Evolutionary conservation across 345 rosid genomes (phyloP).

Genomic region (Hypericum androsaemum): DNA sequence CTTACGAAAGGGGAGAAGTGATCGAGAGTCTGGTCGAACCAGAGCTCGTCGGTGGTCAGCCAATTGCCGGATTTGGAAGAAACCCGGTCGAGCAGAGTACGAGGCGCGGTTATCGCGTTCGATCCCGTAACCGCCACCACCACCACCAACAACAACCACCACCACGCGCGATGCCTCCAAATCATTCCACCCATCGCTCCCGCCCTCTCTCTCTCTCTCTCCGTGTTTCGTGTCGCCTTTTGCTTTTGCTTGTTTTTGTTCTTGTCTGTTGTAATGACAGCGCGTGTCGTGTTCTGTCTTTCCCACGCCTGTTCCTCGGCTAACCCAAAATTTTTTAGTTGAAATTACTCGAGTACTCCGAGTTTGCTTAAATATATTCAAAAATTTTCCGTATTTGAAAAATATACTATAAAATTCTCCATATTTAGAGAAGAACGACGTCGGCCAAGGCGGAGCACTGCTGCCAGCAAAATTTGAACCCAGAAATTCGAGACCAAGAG

Average conservation of each 20-base stretch:
- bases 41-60: constrained; percentile 61
- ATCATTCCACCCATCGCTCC: not conserved
- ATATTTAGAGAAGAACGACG: too few relatives aligned
- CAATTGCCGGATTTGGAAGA: constrained; percentile 23
- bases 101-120: constrained; percentile 32
- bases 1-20: constrained; percentile 73
- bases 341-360: too few relatives aligned
- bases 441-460: too few relatives aligned
- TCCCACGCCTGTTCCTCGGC: too few relatives aligned
- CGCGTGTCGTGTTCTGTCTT: too few relatives aligned
- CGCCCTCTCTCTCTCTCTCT: not conserved
- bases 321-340: too few relatives aligned
- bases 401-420: too few relatives aligned
- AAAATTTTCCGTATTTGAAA: too few relatives aligned
- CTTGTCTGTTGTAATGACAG: too few relatives aligned
- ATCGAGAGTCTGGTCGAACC: constrained; percentile 84
- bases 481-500: too few relatives aligned
- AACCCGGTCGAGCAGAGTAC: constrained; percentile 27
- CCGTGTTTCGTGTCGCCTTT: not conserved
- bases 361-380: too few relatives aligned
- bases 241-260: not conserved
- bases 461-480: too few relatives aligned
- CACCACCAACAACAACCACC: constrained; percentile 1
- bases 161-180: not conserved
- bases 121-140: constrained; percentile 11